A percentile compares a stretch with the other conserved stretches of the same genome.
Evolutionary conservation across 148 eudicot genomes (phyloP).

Genomic region (Polygonum aviculare): DNA sequence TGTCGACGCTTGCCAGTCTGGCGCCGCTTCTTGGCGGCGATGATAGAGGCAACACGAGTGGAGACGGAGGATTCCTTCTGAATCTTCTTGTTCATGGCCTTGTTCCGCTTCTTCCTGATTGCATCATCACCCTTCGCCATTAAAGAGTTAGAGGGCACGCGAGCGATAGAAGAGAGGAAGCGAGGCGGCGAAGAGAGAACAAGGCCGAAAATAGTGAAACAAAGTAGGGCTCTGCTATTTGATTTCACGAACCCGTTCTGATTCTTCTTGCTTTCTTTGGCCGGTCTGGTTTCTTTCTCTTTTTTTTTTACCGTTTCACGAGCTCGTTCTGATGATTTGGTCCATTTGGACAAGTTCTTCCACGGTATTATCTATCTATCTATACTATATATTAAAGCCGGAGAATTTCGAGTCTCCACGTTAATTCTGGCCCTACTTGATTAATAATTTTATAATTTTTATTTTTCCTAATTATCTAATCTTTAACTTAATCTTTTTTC

Average conservation of each 20-base stretch:
- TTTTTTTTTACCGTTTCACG: too few relatives aligned
- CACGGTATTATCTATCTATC: too few relatives aligned
- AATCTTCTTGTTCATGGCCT: constrained; percentile 34
- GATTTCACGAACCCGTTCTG: neutral
- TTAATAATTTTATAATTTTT: too few relatives aligned
- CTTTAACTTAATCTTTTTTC: too few relatives aligned
- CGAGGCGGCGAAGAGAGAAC: constrained; percentile 2
- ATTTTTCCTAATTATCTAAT: too few relatives aligned
- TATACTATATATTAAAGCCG: too few relatives aligned
- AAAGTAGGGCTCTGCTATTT: constrained; percentile 5
- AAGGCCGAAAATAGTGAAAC: neutral
- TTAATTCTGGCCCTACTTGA: too few relatives aligned
- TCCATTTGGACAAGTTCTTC: too few relatives aligned
- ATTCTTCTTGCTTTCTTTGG: too few relatives aligned
- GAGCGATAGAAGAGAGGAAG: neutral
- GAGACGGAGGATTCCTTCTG: constrained; percentile 38
- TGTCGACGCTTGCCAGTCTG: constrained; percentile 38
- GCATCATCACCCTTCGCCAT: constrained; percentile 78
- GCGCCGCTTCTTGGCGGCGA: constrained; percentile 45
- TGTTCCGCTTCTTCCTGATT: constrained; percentile 45
- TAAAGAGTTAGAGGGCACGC: neutral
- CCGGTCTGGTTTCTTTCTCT: too few relatives aligned
- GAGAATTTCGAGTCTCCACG: too few relatives aligned
- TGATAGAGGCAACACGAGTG: constrained; percentile 57
- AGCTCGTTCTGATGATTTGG: too few relatives aligned